A percentile compares a stretch with the other conserved stretches of the same genome.
phyloP scores from a whole-genome alignment of 306 rosid genomes.

The Sicyos baderoa region DNA sequence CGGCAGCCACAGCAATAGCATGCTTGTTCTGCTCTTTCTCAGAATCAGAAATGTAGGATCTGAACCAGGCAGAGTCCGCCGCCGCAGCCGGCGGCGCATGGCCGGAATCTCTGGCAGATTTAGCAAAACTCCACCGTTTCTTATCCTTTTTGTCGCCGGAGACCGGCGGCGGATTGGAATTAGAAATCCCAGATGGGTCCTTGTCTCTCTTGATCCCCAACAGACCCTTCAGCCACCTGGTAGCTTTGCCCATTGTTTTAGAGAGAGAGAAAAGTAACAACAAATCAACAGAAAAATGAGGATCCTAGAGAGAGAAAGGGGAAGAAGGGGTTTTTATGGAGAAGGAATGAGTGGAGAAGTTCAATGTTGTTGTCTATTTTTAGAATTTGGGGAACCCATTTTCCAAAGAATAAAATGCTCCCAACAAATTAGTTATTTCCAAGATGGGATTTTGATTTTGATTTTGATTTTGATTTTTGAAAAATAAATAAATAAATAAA shows the following conservation, averaged over 20 bases:
- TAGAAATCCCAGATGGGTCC: conserved; percentile 35
- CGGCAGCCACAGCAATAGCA: conserved; percentile 97
- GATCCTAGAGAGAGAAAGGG: conserved; percentile 28
- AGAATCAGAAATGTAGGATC: conserved; percentile 65
- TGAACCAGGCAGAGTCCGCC: conserved; percentile 51
- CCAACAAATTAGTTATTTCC: too few relatives aligned
- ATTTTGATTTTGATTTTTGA: too few relatives aligned
- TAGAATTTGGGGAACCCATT: too few relatives aligned
- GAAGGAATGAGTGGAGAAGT: too few relatives aligned
- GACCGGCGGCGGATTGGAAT: conserved; percentile 3
- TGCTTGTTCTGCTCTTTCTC: conserved; percentile 81
- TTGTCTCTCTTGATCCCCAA: conserved; percentile 79
- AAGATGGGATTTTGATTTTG: too few relatives aligned
- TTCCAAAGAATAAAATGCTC: too few relatives aligned
- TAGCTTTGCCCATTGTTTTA: conserved; percentile 46
- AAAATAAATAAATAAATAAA: too few relatives aligned
- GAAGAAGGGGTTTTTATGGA: conserved; percentile 14
- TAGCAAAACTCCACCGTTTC: conserved; percentile 82
- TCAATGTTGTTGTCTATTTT: too few relatives aligned
- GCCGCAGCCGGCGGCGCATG: conserved; percentile 45
- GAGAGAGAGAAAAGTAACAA: not conserved
- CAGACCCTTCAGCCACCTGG: conserved; percentile 83
- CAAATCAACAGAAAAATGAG: not conserved
- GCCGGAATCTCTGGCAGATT: conserved; percentile 39
- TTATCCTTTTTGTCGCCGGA: conserved; percentile 46